These are phyloP conservation scores for Trichaptum fuscoviolaceum DNA, from an alignment of 768 basidiomycete genomes.

Conservation along the genomic window DNA sequence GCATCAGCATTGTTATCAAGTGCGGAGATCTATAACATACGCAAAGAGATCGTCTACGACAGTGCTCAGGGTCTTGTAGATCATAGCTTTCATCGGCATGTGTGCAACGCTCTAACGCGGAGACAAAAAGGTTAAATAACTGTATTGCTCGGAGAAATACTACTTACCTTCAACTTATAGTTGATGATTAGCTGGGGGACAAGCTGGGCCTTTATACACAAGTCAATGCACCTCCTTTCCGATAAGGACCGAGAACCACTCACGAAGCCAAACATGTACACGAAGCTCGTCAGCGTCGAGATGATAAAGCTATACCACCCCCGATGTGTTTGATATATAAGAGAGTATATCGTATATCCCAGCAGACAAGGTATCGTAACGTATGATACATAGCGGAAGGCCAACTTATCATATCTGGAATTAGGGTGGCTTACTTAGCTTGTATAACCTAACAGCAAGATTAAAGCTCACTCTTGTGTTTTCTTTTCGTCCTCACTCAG, in stretches of 20 bases:
- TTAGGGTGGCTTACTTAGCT: constrained; percentile 6
- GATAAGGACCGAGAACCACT: constrained; percentile 34
- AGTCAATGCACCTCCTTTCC: background rate
- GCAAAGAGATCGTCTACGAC: constrained; percentile 92
- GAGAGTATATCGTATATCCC: constrained; percentile 73
- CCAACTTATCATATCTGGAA: constrained; percentile 78
- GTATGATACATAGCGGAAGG: constrained; percentile 93
- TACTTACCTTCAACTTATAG: constrained; percentile 84
- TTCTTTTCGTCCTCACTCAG: constrained; percentile 96
- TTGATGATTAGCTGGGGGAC: constrained; percentile 91
- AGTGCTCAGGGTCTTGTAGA: constrained; percentile 87
- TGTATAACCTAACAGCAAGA: background rate
- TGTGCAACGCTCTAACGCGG: constrained; percentile 79
- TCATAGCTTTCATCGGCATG: constrained; percentile 98
- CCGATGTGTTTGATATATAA: constrained; percentile 77
- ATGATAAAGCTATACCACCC: constrained; percentile 98
- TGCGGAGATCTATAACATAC: constrained; percentile 37
- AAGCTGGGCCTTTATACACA: constrained; percentile 62
- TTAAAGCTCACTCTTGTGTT: constrained; percentile 80
- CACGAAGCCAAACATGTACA: constrained; percentile 98
- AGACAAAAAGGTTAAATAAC: constrained; percentile 2
- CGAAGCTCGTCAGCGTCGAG: constrained; percentile 86
- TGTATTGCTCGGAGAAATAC: constrained; percentile 1
- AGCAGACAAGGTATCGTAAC: constrained; percentile 78
- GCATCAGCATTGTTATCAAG: background rate